Base-by-base conservation (phyloP, 345 rosid species). In the Rhodomyrtus tomentosa region DNA sequence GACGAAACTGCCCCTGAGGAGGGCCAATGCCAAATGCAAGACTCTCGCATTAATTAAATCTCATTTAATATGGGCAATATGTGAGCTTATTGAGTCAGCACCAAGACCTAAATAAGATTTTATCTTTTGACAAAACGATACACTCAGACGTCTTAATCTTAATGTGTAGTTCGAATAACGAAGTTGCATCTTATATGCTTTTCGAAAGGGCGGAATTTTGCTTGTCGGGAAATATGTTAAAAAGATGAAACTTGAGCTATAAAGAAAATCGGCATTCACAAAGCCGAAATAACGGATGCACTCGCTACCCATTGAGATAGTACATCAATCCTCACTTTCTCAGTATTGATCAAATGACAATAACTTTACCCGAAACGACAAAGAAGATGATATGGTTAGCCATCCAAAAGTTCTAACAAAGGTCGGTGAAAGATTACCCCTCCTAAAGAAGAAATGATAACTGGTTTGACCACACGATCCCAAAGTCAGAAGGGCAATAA, bases 121-220 rank as follows among this genome's bases (percentile, higher is more conserved):
- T 59, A 29, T 27, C 18, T 8, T 21, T 53, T 18, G 25, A 68
- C 79, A 18, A 20, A 68, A 32, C 5, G 21, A 36, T 32, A 18
- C 79, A 4, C 1, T 36, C 6, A 0, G 36, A 7, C 18, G n/a
- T 68, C 0, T 68, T 18, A 0, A 36, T 16, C 0, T 36, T 32
- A 68, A 36, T 68, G 25, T 68, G 0, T 68, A 68, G 7, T 32
- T 68, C 7, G 1, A 18, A 32, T 8, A 0, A 32, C 25, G 1
- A 68, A 18, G 6, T n/a, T n/a, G 0, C 0, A 0, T 11, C 0
- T 36, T 24, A 68, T 0, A 18, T 8, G 22, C 0, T 36, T 68
- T 18, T 36, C 8, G 5, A 40, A 36, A 68, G n/a, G n/a, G n/a
- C n/a, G n/a, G n/a, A 10, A 24, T 55, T 54, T 55, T 22, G 58